Base-by-base conservation (phyloP, 768 basidiomycete genomes). In the Peribolospora kevripleyi region DNA sequence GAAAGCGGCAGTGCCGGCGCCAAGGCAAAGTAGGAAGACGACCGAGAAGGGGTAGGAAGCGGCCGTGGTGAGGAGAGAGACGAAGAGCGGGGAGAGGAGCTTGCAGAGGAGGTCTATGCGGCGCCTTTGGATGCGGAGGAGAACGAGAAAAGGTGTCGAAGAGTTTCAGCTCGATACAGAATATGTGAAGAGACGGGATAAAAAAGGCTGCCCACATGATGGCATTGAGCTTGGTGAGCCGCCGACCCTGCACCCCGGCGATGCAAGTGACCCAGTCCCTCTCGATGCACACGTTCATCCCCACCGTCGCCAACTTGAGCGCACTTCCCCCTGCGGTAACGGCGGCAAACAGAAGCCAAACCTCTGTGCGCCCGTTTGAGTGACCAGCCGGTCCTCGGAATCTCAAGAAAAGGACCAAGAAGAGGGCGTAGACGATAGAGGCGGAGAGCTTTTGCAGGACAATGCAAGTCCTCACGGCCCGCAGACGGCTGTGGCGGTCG, bases 251-350 rank as follows among this genome's bases (percentile, higher is more conserved):
- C 0, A 65, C 68, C 2, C 63, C 61, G 0, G 72, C 67, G 52
- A 75, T 73, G 10, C 67, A 63, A 0, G 70, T 68, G 0, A 70
- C 72, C 75, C 75, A 76, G 55, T 76, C 75, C 9, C 74, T 63
- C 59, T 76, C 72, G 36, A 76, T 66, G 0, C 72, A 70, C 1
- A 75, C 69, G 0, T 70, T 67, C 42, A 73, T 70, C 10, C 69
- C 66, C 3, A 69, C 69, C 13, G 67, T 70, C 0, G 74, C 67
- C 0, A 75, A 59, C 40, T 70, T 67, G 39, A 72, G 65, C 6
- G 67, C 50, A 52, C 69, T 69, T 5, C 69, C 68, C 1, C 59
- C 58, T 11, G 70, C 3, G 13, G 70, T 61, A 37, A 73, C 65
- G 25, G 66, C 42, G 0, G 64, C 59, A 43, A 73, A 72, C 46